These are phyloP conservation scores for Gaertneriomyces semiglobifer DNA, from an alignment of 192 early-diverging fungal species.

Conservation along the genomic window DNA sequence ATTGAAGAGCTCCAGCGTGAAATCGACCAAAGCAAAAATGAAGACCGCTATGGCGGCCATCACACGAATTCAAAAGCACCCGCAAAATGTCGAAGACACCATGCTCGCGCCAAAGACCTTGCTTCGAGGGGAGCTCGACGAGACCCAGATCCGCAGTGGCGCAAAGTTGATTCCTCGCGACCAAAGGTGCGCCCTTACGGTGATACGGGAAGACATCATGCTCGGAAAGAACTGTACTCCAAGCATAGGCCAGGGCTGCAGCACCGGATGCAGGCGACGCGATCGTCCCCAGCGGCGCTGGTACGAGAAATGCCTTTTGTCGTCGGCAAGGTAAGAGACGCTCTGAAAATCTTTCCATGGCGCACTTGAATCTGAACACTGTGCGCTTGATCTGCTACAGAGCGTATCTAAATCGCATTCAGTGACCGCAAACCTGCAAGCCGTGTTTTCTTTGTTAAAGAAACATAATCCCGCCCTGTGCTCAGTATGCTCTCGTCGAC, in stretches of 20 bases:
- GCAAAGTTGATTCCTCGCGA: too few relatives aligned
- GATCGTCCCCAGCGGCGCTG: conserved; percentile 4
- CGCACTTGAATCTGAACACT: conserved; percentile 9
- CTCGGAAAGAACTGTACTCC: too few relatives aligned
- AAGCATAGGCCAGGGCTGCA: too few relatives aligned
- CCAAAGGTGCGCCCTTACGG: too few relatives aligned
- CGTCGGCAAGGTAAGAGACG: conserved; percentile 47
- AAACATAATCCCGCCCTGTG: conserved; percentile 56
- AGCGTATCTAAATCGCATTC: conserved; percentile 54
- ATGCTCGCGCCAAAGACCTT: too few relatives aligned
- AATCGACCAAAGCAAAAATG: conserved; percentile 1
- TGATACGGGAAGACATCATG: too few relatives aligned
- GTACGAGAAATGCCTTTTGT: conserved; percentile 55
- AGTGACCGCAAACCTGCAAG: conserved; percentile 59
- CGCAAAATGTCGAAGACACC: too few relatives aligned
- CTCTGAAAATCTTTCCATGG: neutral
- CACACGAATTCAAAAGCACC: too few relatives aligned
- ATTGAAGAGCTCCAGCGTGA: conserved; percentile 1
- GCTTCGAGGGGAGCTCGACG: too few relatives aligned
- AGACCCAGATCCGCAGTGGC: too few relatives aligned
- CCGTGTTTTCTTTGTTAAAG: conserved; percentile 55
- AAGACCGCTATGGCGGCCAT: too few relatives aligned
- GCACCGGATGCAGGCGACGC: neutral
- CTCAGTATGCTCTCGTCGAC: conserved; percentile 38
- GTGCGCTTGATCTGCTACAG: conserved; percentile 20